phyloP scores from a whole-genome alignment of 768 basidiomycete genomes.

The Fomitopsis pulvina region DNA sequence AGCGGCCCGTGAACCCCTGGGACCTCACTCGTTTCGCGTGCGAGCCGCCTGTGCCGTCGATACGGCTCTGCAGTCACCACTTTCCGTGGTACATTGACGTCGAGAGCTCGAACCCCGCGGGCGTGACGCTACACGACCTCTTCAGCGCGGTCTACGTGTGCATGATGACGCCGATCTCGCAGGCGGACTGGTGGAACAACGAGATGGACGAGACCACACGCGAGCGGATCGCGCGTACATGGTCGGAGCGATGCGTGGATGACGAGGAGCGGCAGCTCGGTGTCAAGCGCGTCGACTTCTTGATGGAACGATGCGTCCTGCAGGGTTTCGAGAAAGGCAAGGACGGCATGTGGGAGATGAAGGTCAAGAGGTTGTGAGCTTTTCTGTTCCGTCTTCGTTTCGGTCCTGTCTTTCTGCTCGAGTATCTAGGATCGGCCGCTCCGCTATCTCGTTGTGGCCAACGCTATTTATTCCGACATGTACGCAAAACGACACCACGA shows the following conservation, averaged over 20 bases:
- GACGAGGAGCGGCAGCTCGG: constrained; percentile 34
- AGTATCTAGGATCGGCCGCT: background rate
- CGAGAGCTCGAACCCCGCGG: constrained; percentile 33
- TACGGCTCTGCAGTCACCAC: constrained; percentile 51
- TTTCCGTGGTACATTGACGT: constrained; percentile 70
- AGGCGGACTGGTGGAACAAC: constrained; percentile 53
- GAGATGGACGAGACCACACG: constrained; percentile 43
- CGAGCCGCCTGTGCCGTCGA: constrained; percentile 38
- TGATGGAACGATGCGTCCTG: constrained; percentile 46
- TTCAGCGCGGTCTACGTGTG: constrained; percentile 38
- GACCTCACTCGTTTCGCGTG: constrained; percentile 53
- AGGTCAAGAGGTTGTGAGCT: constrained; percentile 30
- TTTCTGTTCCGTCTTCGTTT: background rate
- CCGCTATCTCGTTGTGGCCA: background rate
- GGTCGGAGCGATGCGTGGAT: constrained; percentile 34
- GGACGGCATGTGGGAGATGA: constrained; percentile 63
- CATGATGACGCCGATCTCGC: constrained; percentile 39
- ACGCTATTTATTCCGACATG: background rate
- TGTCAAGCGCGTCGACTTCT: constrained; percentile 52
- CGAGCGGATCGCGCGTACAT: constrained; percentile 37
- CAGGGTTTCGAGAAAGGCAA: constrained; percentile 46
- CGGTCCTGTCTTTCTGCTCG: background rate
- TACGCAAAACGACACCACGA: background rate
- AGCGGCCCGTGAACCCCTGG: constrained; percentile 34
- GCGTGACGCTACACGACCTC: constrained; percentile 55